phyloP scores from a whole-genome alignment of 768 basidiomycete genomes.

The Fomitopsis pulvina region DNA sequence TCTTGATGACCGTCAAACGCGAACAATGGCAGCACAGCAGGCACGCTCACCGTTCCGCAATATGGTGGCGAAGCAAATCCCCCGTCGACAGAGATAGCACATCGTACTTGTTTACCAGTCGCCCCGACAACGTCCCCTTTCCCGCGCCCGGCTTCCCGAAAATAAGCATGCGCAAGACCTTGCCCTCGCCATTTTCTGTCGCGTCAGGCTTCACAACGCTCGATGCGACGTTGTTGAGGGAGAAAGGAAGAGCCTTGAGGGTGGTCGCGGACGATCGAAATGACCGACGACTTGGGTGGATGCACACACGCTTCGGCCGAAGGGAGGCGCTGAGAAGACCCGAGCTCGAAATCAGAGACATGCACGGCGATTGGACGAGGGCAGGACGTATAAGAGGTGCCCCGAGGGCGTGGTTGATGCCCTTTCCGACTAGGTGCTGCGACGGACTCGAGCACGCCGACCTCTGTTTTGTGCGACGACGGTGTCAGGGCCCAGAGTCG shows the following conservation, averaged over 20 bases:
- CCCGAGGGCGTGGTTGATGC: not conserved
- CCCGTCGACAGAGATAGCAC: conserved; percentile 75
- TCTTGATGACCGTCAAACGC: conserved; percentile 22
- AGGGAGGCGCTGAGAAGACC: not conserved
- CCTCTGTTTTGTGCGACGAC: not conserved
- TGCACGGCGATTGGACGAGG: conserved; percentile 1
- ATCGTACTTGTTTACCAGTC: conserved; percentile 76
- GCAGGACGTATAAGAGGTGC: not conserved
- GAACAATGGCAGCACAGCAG: not conserved
- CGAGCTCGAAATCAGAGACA: not conserved
- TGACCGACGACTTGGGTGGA: conserved; percentile 19
- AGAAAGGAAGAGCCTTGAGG: conserved; percentile 38
- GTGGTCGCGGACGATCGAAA: conserved; percentile 25
- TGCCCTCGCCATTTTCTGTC: conserved; percentile 6
- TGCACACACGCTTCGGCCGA: conserved; percentile 4
- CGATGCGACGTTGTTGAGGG: conserved; percentile 35
- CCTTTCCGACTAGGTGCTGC: not conserved
- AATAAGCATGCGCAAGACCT: conserved; percentile 56
- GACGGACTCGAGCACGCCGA: not conserved
- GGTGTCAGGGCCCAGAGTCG: not conserved
- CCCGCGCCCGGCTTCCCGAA: conserved; percentile 81
- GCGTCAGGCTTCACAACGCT: conserved; percentile 14
- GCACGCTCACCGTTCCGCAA: conserved; percentile 47
- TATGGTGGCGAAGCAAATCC: conserved; percentile 81
- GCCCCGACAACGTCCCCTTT: conserved; percentile 76